Conservation (phyloP, 495 filamentous ascomycete genomes). For the Penicillium longicatenatum region DNA sequence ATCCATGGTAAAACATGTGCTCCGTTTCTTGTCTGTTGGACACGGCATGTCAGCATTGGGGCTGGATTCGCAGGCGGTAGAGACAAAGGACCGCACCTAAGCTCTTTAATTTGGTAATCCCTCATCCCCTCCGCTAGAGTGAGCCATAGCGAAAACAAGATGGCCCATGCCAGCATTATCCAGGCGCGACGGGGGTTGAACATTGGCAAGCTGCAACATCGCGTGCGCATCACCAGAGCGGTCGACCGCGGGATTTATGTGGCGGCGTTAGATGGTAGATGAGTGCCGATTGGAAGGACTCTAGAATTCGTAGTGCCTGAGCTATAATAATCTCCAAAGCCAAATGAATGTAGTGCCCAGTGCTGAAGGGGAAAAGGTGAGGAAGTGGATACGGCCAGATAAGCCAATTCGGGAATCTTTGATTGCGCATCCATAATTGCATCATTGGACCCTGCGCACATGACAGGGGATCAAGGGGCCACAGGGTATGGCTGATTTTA, state of each 20-base stretch:
- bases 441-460: constrained; percentile 11
- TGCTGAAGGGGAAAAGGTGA: constrained; percentile 11
- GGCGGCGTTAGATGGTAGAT: constrained; percentile 15
- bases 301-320: not conserved
- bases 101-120: constrained; percentile 38
- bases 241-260: constrained; percentile 32
- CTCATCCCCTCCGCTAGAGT: constrained; percentile 44
- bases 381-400: constrained; percentile 30
- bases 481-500: too few species aligned
- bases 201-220: constrained; percentile 46
- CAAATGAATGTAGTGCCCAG: constrained; percentile 9
- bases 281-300: constrained; percentile 1
- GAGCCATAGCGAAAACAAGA: constrained; percentile 45
- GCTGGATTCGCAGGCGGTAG: not conserved
- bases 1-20: constrained; percentile 96
- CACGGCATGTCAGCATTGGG: constrained; percentile 13
- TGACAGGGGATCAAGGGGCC: not conserved
- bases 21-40: constrained; percentile 71
- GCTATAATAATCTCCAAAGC: constrained; percentile 1
- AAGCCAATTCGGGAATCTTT: constrained; percentile 27
- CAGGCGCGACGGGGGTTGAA: constrained; percentile 39
- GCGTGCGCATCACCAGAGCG: constrained; percentile 47
- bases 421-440: constrained; percentile 15
- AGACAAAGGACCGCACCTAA: constrained; percentile 34
- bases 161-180: constrained; percentile 40